Evolutionary conservation across 495 filamentous ascomycete genomes (phyloP).

Genomic region (Glonium stellatum): DNA sequence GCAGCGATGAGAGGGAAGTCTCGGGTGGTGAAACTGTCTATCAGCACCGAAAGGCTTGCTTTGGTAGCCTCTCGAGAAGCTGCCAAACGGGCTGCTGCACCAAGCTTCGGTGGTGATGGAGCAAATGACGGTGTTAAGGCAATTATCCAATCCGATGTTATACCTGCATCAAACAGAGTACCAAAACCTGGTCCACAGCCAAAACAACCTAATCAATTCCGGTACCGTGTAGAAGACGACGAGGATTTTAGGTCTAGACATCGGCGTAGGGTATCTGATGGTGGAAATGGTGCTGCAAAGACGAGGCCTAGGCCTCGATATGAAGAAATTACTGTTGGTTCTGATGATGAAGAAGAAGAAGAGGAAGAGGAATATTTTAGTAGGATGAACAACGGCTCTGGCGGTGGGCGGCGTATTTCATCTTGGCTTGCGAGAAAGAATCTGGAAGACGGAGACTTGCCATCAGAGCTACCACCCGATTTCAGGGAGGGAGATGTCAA

Average conservation of each 20-base stretch:
- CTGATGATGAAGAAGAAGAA: constrained; percentile 25
- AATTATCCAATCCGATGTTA: constrained; percentile 29
- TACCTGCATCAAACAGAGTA: constrained; percentile 7
- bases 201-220: constrained; percentile 22
- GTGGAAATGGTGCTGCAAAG: not conserved
- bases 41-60: constrained; percentile 18
- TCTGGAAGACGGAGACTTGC: constrained; percentile 23
- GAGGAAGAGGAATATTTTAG: constrained; percentile 4
- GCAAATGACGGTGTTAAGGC: constrained; percentile 10
- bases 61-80: constrained; percentile 5
- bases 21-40: constrained; percentile 31
- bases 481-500: constrained; percentile 26
- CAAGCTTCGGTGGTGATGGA: constrained; percentile 4
- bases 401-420: constrained; percentile 13
- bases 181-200: constrained; percentile 1
- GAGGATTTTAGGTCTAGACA: constrained; percentile 22
- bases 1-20: constrained; percentile 33
- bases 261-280: constrained; percentile 7
- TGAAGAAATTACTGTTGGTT: constrained; percentile 29
- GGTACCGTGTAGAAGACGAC: constrained; percentile 29
- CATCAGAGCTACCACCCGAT: constrained; percentile 27
- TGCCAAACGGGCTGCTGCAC: not conserved
- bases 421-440: constrained; percentile 29
- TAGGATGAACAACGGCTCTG: not conserved
- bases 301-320: constrained; percentile 7